Evolutionary conservation across 2,329 filamentous ascomycete species (phyloP), one percentile per base, ranked within the genome.

Genomic region (Malbranchea zuffiana): DNA sequence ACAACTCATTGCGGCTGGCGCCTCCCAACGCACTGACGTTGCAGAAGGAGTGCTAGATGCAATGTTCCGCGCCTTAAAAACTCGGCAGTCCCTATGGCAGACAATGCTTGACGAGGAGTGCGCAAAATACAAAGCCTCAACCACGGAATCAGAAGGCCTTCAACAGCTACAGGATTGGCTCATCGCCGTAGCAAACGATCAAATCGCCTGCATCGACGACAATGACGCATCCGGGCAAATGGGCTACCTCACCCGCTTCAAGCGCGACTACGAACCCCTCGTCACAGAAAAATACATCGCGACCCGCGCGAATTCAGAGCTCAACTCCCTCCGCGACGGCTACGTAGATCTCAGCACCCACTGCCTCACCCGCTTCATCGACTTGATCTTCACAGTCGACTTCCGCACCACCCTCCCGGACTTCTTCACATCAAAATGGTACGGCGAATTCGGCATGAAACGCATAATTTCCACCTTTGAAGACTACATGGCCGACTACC

Each of bases 191-290:
- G 90, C 92, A 49, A 98, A 98, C 63, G 90, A 98, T 62, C 90
- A 98, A 60, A 96, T 98, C 56, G 87, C 87, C 39, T 95, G 86
- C 60, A 94, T 98, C 52, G 90, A 96, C 58, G 92, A 96, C 57
- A 75, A 74, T 42, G 63, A 72, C 54, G 81, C 81, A 47, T 80
- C 84, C 43, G 80, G 83, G 36, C 77, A 80, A 20, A 67, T 82
- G 17, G 83, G 82, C 19, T 95, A 95, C 63, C 72, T 96, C 33
- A 80, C 83, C 3, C 80, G 80, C 51, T 95, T 95, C 74, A 78
- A 78, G 49, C 75, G 79, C 49, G 84, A 90, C 52, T 81, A 92
- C 54, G 81, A 84, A 54, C 71, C 82, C 2, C 68, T 90, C 21
- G 82, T 95, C 29, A 80, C 83, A 32, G 75, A 82, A 15, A 75